Percentiles rank a stretch among this genome's conserved stretches.
phyloP scores from a whole-genome alignment of 148 eudicot genomes.

The Camellia granthamiana region DNA sequence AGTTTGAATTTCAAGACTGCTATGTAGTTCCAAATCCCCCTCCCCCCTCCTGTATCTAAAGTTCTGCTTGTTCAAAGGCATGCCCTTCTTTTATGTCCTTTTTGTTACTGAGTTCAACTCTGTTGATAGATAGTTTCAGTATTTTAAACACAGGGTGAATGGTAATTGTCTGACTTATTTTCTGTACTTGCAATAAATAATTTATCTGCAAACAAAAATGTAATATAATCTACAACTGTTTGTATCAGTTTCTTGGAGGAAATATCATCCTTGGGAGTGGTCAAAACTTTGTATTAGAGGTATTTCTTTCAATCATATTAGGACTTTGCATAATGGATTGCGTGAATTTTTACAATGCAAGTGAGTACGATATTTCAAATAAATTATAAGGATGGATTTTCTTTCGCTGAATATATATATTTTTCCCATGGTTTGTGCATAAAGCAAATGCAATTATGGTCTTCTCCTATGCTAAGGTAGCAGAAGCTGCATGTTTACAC shows the following conservation, averaged over 20 bases:
- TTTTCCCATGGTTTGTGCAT: neutral
- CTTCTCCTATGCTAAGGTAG: neutral
- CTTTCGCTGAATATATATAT: no score
- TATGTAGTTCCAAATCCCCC: neutral
- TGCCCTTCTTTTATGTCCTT: neutral
- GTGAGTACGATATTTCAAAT: neutral
- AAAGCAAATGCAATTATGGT: neutral
- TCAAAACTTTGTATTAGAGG: slow-evolving; percentile 19
- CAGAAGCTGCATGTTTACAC: neutral
- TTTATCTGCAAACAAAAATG: neutral
- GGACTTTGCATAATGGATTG: neutral
- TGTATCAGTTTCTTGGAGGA: slow-evolving; percentile 14
- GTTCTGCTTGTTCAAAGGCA: neutral
- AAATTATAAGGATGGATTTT: neutral
- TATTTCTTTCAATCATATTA: neutral
- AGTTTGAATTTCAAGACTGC: slow-evolving; percentile 1
- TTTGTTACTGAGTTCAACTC: neutral
- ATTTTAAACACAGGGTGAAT: neutral
- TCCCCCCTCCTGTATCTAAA: neutral
- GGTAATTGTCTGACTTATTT: neutral
- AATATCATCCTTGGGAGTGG: slow-evolving; percentile 16
- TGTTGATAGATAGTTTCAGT: neutral
- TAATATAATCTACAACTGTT: neutral
- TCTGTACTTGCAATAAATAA: neutral
- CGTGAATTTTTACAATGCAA: neutral